Evolutionary conservation across 805 yeast genomes (phyloP).

Genomic region (Suhomyces prunicola): DNA sequence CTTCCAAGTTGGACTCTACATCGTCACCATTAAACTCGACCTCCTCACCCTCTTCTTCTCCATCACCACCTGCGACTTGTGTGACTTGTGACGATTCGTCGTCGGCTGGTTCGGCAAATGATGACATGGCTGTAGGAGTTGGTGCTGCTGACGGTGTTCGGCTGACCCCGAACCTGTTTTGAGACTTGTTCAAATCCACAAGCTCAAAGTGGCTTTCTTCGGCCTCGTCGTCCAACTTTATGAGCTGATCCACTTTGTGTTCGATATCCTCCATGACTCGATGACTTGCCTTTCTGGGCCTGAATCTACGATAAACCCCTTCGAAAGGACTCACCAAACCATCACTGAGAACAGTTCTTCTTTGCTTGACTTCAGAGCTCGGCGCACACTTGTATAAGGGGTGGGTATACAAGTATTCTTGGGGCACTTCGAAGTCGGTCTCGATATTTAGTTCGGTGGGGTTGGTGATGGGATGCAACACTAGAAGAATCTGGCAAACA

Average conservation of each 20-base stretch:
- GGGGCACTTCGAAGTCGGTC: conserved; percentile 44
- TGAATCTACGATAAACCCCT: conserved; percentile 65
- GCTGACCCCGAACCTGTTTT: conserved; percentile 19
- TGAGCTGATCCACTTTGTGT: conserved; percentile 69
- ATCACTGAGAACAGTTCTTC: conserved; percentile 55
- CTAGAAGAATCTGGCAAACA: conserved; percentile 78
- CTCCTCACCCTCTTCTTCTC: conserved; percentile 21
- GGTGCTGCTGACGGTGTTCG: conserved; percentile 26
- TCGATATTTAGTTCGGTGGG: conserved; percentile 42
- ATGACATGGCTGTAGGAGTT: conserved; percentile 12
- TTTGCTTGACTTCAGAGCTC: conserved; percentile 41
- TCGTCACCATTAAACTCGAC: conserved; percentile 26
- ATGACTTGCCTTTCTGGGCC: conserved; percentile 67
- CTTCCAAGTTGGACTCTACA: conserved; percentile 43
- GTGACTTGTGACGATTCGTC: neutral
- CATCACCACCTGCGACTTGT: neutral
- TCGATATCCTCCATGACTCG: conserved; percentile 76
- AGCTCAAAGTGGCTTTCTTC: conserved; percentile 76
- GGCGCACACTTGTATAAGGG: conserved; percentile 37
- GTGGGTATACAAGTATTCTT: conserved; percentile 30
- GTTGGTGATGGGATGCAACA: conserved; percentile 49
- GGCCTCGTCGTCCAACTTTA: conserved; percentile 77
- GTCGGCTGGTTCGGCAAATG: neutral
- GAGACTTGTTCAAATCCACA: conserved; percentile 51
- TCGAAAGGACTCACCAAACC: conserved; percentile 83